Evolutionary conservation across 805 yeast species (phyloP).

Genomic region (Tetrapisispora nanseiensis): DNA sequence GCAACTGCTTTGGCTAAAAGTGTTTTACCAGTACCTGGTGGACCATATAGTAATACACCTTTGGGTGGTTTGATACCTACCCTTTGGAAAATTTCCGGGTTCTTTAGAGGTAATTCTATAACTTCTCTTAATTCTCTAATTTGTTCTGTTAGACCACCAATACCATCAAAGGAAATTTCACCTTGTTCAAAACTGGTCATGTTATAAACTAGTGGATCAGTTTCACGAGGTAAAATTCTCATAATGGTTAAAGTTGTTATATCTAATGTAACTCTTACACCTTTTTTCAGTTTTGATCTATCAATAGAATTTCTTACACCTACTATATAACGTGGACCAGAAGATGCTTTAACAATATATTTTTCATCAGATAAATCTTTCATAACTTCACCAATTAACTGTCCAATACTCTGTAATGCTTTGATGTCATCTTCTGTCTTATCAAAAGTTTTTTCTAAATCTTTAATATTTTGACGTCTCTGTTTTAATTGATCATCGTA

Average conservation of each 20-base stretch:
- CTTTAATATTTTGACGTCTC: conserved; percentile 73
- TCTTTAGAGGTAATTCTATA: conserved; percentile 90
- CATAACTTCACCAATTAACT: conserved; percentile 91
- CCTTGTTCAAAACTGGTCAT: conserved; percentile 99
- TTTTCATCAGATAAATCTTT: conserved; percentile 92
- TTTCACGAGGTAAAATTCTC: conserved; percentile 96
- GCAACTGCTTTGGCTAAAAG: conserved; percentile 95
- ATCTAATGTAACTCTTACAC: conserved; percentile 92
- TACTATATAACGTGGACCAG: conserved; percentile 95
- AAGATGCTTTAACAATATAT: conserved; percentile 89
- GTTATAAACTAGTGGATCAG: conserved; percentile 94
- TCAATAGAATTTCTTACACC: conserved; percentile 93
- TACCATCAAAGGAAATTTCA: conserved; percentile 85
- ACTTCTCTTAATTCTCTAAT: conserved; percentile 95
- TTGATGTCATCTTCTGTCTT: conserved; percentile 96
- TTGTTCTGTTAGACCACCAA: conserved; percentile 94
- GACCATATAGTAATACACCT: conserved; percentile 93
- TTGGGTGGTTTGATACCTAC: conserved; percentile 99
- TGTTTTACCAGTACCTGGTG: conserved; percentile 98
- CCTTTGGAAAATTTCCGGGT: conserved; percentile 89
- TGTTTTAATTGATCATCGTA: conserved; percentile 89
- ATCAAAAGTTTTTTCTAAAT: conserved; percentile 70
- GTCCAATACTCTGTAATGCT: conserved; percentile 95
- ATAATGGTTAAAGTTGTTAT: conserved; percentile 96
- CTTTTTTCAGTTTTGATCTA: conserved; percentile 74